These are phyloP conservation scores for Ammopiptanthus mongolicus DNA, from an alignment of 306 rosid species.

Conservation along the genomic window DNA sequence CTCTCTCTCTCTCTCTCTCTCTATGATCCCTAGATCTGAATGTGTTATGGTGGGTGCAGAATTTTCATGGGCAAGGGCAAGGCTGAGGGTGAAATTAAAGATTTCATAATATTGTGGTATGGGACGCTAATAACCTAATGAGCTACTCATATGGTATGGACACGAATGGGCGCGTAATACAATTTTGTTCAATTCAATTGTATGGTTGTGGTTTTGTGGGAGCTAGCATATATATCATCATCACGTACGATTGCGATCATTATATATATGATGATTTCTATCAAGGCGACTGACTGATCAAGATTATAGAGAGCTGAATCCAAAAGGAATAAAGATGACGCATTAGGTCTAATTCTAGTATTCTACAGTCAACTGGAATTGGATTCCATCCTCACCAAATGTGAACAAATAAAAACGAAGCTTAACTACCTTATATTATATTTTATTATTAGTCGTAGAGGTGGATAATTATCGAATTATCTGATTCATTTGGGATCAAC, in stretches of 20 bases:
- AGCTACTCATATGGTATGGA: not conserved
- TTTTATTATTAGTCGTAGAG: too few relatives aligned
- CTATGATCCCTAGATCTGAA: conserved; percentile 13
- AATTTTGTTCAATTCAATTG: not conserved
- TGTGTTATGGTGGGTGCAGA: conserved; percentile 29
- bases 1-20: not conserved
- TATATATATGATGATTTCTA: not conserved
- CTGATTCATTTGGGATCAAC: too few relatives aligned
- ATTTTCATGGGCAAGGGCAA: conserved; percentile 18
- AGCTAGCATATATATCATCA: not conserved
- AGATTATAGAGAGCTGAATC: not conserved
- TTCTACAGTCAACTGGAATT: not conserved
- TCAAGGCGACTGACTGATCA: not conserved
- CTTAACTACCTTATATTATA: too few relatives aligned
- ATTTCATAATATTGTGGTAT: conserved; percentile 8
- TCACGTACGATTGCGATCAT: not conserved
- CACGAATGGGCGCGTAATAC: not conserved
- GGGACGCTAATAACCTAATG: not conserved
- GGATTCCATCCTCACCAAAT: not conserved
- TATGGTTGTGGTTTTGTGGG: not conserved
- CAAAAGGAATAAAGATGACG: not conserved
- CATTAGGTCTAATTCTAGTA: not conserved
- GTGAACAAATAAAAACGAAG: too few relatives aligned
- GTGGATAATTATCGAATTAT: too few relatives aligned
- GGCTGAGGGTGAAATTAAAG: not conserved